Base-by-base conservation (phyloP, 2,329 filamentous ascomycete genomes). In the Colletotrichum acutatum region DNA sequence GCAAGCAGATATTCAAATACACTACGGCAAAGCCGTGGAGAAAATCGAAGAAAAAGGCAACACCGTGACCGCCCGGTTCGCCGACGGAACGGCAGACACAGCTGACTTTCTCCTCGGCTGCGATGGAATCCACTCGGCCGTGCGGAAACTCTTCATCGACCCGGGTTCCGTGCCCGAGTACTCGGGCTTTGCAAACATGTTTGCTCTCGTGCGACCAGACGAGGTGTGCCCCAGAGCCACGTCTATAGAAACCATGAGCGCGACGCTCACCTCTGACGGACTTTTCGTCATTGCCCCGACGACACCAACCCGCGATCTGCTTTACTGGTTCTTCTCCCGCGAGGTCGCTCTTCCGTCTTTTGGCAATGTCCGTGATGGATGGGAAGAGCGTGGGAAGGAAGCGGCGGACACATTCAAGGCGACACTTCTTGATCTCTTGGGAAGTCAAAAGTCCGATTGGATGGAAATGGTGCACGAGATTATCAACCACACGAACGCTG, bases 111-210 rank as follows among this genome's bases (percentile, higher is more conserved):
- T 79, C 56, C 74, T 84, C 16, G 83, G 82, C 0, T 84, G 82
- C 74, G 83, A 84, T 75, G 83, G 83, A 2, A 82, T 84, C 30
- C 82, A 84, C 63, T 84, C 82, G 1, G 70, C 75, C 34, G 80
- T 83, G 12, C 80, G 83, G 11, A 76, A 65, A 19, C 49, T 74
- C 2, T 76, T 80, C 62, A 77, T 84, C 24, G 76, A 78, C 32
- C 76, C 77, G 3, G 71, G 54, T 11, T 67, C 75, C 14, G 62
- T 68, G 46, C 76, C 82, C 9, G 79, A 78, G 28, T 84, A 83
- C 71, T 81, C 82, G 1, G 81, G 82, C 24, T 74, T 82, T 34
- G 77, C 79, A 5, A 74, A 68, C 57, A 49, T 78, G 12, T 72
- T 67, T 59, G 75, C 74, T 24, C 66, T 77, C 68, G 71, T 75